Evolutionary conservation across 768 basidiomycete genomes (phyloP).

Genomic region (Steccherinum ochraceum): DNA sequence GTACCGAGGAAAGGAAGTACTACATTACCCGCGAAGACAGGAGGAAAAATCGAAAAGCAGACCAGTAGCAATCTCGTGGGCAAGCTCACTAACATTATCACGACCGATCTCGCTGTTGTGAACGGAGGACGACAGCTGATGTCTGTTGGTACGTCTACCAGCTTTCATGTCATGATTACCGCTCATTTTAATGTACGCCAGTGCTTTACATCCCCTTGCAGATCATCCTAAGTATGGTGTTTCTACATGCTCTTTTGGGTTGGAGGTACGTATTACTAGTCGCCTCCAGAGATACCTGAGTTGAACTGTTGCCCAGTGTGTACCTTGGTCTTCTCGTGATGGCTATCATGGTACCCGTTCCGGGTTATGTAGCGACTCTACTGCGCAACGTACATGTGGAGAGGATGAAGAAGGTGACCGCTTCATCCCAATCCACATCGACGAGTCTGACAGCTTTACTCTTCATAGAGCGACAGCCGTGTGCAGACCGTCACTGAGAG

Average conservation of each 20-base stretch:
- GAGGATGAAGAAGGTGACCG: constrained; percentile 32
- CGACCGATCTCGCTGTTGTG: constrained; percentile 44
- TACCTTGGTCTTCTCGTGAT: constrained; percentile 34
- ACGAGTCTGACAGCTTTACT: background rate
- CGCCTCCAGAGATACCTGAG: background rate
- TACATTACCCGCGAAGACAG: constrained; percentile 1
- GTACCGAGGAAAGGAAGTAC: constrained; percentile 14
- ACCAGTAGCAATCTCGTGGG: constrained; percentile 50
- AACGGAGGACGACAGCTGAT: constrained; percentile 14
- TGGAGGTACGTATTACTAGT: constrained; percentile 8
- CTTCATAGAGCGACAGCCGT: constrained; percentile 36
- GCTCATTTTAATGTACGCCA: background rate
- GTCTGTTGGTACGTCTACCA: constrained; percentile 7
- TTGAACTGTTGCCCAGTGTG: constrained; percentile 25
- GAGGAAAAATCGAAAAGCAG: constrained; percentile 4
- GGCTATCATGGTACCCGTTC: constrained; percentile 36
- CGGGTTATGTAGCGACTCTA: constrained; percentile 33
- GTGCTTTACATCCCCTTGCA: constrained; percentile 21
- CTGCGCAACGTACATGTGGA: constrained; percentile 30
- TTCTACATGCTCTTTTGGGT: constrained; percentile 26
- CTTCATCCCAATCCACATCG: background rate
- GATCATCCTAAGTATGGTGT: constrained; percentile 27
- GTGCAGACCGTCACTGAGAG: constrained; percentile 42
- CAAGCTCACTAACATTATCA: constrained; percentile 73
- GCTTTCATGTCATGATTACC: background rate